These are phyloP conservation scores for Penicillium sp. DNA, from an alignment of 2,329 filamentous ascomycete species.

Conservation along the genomic window DNA sequence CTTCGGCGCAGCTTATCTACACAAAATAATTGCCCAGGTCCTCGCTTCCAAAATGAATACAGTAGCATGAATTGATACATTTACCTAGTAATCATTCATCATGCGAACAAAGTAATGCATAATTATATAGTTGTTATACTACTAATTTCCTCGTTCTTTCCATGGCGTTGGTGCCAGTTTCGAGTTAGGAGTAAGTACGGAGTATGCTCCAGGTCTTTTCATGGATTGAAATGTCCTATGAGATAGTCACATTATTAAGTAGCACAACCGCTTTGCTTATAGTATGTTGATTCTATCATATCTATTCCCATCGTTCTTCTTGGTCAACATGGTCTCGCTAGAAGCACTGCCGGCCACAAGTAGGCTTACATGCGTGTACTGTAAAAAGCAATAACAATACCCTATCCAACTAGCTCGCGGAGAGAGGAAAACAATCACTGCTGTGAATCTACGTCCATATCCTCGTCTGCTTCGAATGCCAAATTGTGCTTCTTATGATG, in stretches of 20 bases:
- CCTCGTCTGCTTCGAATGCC: not conserved
- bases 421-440: not conserved
- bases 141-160: too few relatives aligned
- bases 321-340: too few relatives aligned
- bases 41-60: too few relatives aligned
- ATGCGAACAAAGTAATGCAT: too few relatives aligned
- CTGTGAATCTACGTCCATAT: conserved; percentile 10
- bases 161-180: too few relatives aligned
- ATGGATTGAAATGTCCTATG: not conserved
- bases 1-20: too few relatives aligned
- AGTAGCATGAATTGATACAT: too few relatives aligned
- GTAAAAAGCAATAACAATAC: not conserved
- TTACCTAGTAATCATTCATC: too few relatives aligned
- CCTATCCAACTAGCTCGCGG: not conserved
- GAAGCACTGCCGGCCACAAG: not conserved
- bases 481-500: not conserved
- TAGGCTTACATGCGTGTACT: not conserved
- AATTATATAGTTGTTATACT: too few relatives aligned
- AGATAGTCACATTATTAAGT: not conserved
- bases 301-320: too few relatives aligned
- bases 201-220: not conserved
- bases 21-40: too few relatives aligned
- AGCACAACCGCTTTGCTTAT: not conserved
- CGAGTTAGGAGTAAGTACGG: not conserved
- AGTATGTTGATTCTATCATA: too few relatives aligned